Percentiles rank a stretch among this genome's conserved stretches.
These are phyloP conservation scores for Moniliophthora roreri DNA, from an alignment of 1,284 basidiomycete genomes.

Conservation along the genomic window DNA sequence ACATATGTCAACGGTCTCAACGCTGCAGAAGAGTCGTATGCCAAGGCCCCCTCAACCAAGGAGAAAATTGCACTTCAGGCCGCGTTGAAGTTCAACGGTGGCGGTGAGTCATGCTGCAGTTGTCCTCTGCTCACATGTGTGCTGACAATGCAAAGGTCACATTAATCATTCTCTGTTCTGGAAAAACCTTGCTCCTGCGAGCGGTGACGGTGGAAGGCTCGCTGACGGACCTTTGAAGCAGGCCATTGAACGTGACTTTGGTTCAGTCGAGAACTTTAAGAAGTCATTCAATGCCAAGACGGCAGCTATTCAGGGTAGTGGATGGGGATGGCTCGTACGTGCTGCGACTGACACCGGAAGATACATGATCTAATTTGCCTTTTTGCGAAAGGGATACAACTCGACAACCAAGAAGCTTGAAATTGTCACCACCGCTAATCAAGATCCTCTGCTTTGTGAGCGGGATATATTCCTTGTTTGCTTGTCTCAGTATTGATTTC, in stretches of 20 bases:
- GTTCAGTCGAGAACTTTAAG: constrained; percentile 84
- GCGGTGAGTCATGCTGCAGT: constrained; percentile 43
- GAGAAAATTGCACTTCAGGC: constrained; percentile 77
- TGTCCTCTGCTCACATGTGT: too few species aligned
- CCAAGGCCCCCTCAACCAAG: constrained; percentile 65
- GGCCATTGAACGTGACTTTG: constrained; percentile 85
- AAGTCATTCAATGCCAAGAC: constrained; percentile 83
- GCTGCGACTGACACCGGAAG: background rate
- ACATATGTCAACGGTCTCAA: constrained; percentile 91
- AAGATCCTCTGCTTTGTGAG: constrained; percentile 88
- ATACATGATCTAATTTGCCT: too few species aligned
- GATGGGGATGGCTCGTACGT: constrained; percentile 95
- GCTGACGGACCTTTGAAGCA: constrained; percentile 75
- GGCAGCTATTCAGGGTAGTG: constrained; percentile 94
- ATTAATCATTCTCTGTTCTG: constrained; percentile 97
- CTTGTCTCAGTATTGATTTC: background rate
- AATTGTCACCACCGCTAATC: constrained; percentile 91
- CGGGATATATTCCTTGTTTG: constrained; percentile 11
- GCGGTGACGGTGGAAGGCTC: constrained; percentile 66
- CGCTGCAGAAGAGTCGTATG: constrained; percentile 85
- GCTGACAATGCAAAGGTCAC: too few species aligned
- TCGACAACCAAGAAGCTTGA: constrained; percentile 75
- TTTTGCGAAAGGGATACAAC: constrained; percentile 87
- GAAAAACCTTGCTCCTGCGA: constrained; percentile 85
- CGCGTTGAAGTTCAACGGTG: constrained; percentile 61